Conservation (phyloP, 2,329 filamentous ascomycete genomes). For the Aspergillus aculeatinus region DNA sequence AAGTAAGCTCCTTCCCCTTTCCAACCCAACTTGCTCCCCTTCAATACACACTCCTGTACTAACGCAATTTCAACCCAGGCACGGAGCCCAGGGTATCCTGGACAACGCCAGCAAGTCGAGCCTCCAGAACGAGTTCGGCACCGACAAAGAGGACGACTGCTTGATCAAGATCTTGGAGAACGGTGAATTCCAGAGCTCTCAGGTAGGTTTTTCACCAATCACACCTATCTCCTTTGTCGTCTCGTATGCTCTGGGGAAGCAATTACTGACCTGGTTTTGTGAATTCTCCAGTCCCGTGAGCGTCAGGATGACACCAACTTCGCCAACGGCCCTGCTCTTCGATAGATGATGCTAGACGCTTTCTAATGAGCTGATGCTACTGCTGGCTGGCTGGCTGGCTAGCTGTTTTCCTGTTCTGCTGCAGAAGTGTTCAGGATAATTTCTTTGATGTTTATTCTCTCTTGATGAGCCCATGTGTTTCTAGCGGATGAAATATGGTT, state of each 20-base stretch:
- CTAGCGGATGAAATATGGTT: slow-evolving; percentile 1
- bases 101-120: slow-evolving; percentile 72
- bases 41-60: neutral
- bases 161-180: slow-evolving; percentile 78
- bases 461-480: slow-evolving; percentile 2
- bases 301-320: slow-evolving; percentile 33
- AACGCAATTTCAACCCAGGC: slow-evolving; percentile 46
- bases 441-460: neutral
- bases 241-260: neutral
- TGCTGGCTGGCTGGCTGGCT: slow-evolving; percentile 8
- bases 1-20: slow-evolving; percentile 60
- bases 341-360: slow-evolving; percentile 4
- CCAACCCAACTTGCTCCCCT: neutral
- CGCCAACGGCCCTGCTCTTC: slow-evolving; percentile 20
- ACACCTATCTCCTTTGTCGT: neutral
- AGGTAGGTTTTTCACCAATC: slow-evolving; percentile 46
- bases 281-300: slow-evolving; percentile 27
- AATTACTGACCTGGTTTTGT: slow-evolving; percentile 8
- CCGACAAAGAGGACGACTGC: slow-evolving; percentile 72
- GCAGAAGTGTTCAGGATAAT: neutral
- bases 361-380: slow-evolving; percentile 15
- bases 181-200: slow-evolving; percentile 65
- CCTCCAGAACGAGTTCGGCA: slow-evolving; percentile 86
- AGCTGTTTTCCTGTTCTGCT: neutral
- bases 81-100: slow-evolving; percentile 77